Conservation (phyloP, 2,329 filamentous ascomycete genomes). For the Colletotrichum cordylinicola region DNA sequence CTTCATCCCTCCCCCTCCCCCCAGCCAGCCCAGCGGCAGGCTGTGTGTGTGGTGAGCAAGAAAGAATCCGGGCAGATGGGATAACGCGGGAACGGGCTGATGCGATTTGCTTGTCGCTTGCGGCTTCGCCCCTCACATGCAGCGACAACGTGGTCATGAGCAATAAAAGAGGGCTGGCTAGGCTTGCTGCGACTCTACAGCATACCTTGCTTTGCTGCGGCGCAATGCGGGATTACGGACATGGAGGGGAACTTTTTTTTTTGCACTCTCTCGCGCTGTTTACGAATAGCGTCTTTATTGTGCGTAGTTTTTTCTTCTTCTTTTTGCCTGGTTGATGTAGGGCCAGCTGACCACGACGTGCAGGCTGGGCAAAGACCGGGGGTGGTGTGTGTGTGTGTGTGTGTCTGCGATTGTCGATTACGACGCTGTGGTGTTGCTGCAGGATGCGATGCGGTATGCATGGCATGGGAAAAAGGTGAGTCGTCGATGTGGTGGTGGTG, state of each 20-base stretch:
- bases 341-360: slow-evolving; percentile 15
- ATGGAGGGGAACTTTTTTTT: background rate
- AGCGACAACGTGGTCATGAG: background rate
- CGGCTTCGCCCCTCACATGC: background rate
- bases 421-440: background rate
- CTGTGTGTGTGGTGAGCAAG: background rate
- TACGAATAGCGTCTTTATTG: background rate
- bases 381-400: background rate
- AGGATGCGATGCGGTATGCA: background rate
- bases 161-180: background rate
- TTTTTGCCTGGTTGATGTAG: background rate
- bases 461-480: background rate
- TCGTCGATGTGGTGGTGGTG: background rate
- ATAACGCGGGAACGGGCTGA: background rate
- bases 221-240: background rate
- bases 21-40: too few relatives aligned
- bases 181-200: background rate
- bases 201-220: background rate
- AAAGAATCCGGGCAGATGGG: background rate
- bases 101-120: background rate
- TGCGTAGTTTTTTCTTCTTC: background rate
- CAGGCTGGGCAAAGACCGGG: slow-evolving; percentile 5
- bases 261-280: background rate
- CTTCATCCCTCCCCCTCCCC: background rate
- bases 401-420: background rate